Evolutionary conservation across 2,329 filamentous ascomycete species (phyloP), one percentile per base, ranked within the genome.

Genomic region (Fusarium staphyleae): DNA sequence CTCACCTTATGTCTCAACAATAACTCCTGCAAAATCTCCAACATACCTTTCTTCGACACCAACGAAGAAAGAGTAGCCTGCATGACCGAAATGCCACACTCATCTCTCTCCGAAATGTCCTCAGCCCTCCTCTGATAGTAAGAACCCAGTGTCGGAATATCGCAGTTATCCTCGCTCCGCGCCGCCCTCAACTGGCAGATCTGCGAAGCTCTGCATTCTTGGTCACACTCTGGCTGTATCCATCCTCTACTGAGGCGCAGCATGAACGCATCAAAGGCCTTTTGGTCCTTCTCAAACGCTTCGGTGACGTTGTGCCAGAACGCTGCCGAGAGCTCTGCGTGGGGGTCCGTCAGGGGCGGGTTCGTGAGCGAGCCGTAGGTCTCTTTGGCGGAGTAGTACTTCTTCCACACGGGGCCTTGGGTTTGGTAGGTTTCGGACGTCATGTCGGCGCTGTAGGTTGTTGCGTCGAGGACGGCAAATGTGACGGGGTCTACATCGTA

Each of bases 281-380:
- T 54, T 3, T 74, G 58, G 48, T 82, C 68, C 4, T 52, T 60
- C 54, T 81, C 77, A 41, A 86, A 77, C 3, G 72, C 66, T 1
- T 70, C 71, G 1, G 83, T 85, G 15, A 85, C 73, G 57, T 81
- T 78, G 66, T 85, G 83, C 83, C 83, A 86, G 68, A 85, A 85
- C 1, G 77, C 78, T 0, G 82, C 78, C 1, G 79, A 81, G 28
- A 87, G 75, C 58, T 86, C 69, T 4, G 74, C 73, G 9, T 68
- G 69, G 3, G 69, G 36, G 34, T 71, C 60, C 10, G 67, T 69
- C 1, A 78, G 58, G 1, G 78, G 75, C 30, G 80, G 77, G 24
- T 55, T 65, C 12, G 81, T 68, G 1, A 77, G 69, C 1, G 74
- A 60, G 5, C 81, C 82, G 62, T 86, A 86, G 7, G 74, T 71